Base-by-base conservation (phyloP, 164 flowering plant genomes). In the Vitis rupestris region DNA sequence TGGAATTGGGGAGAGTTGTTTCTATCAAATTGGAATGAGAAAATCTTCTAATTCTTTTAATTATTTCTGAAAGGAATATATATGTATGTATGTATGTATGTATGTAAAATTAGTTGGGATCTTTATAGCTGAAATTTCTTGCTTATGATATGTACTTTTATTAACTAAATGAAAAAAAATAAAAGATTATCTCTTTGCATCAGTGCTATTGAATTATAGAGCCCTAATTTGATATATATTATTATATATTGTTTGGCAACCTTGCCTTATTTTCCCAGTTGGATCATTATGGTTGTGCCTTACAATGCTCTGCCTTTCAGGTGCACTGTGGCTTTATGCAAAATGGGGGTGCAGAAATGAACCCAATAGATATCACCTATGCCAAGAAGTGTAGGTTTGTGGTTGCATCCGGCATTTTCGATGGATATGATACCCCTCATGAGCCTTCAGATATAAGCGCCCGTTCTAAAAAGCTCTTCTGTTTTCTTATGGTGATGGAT, bases 401-500 rank as follows among this genome's bases (percentile, higher is more conserved):
- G 14, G 99, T 96, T 73, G 98, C 99, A 12, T 90, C 98, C 54
- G 98, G 98, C 68, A 96, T 96, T 68, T 96, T 96, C 82, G 98
- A 96, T 89, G 98, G 92, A 37, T 96, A 96, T 77, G 99, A 96
- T 76, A 79, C 82, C 14, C 99, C 99, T 59, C 97, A 90, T 77
- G 98, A 93, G 78, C 99, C 99, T 49, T 77, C 97, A 66, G 88
- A 93, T 80, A 81, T 93, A 68, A 93, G 97, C 66, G 53, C 10
- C 12, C 92, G 91, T 3, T 93, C 99, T 17, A 71, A 82, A 76
- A 84, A 84, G 74, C 93, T 93, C 52, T 95, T 95, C 75, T 95
- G 99, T 77, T 96, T 96, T 82, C 90, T 96, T 59, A 93, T 96
- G 99, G 92, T 86, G 72, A 94, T 93, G 65, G 99, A 96, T 80